phyloP scores from a whole-genome alignment of 2,329 filamentous ascomycete species.

The Fonsecaea multimorphosa region DNA sequence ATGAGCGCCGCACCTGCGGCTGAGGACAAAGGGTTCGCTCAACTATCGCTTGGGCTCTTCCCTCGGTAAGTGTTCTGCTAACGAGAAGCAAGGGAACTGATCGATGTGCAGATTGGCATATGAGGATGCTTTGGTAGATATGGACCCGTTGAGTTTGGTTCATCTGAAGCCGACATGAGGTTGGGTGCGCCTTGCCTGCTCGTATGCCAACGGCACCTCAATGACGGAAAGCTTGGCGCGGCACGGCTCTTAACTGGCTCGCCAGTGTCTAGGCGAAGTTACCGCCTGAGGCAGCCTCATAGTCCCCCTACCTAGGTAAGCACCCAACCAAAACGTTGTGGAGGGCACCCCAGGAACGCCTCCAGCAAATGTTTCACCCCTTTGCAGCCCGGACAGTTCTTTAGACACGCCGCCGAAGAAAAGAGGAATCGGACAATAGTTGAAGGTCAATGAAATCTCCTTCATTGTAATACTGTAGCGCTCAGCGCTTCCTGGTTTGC shows the following conservation, averaged over 20 bases:
- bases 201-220: not conserved
- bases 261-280: not conserved
- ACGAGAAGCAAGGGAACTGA: not conserved
- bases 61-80: not conserved
- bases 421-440: not conserved
- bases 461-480: slow-evolving; percentile 25
- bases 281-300: not conserved
- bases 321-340: not conserved
- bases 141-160: not conserved
- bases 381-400: not conserved
- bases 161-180: not conserved
- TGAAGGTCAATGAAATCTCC: slow-evolving; percentile 14
- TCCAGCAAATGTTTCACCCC: not conserved
- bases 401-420: not conserved
- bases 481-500: slow-evolving; percentile 31
- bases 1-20: slow-evolving; percentile 5
- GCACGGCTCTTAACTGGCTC: slow-evolving; percentile 1
- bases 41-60: not conserved
- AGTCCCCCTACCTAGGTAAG: not conserved
- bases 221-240: slow-evolving; percentile 20
- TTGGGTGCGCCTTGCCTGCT: not conserved
- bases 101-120: not conserved
- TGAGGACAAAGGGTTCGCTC: not conserved
- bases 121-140: not conserved
- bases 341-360: not conserved